phyloP scores from a whole-genome alignment of 2,329 filamentous ascomycete genomes.

The Neurospora crassa region DNA sequence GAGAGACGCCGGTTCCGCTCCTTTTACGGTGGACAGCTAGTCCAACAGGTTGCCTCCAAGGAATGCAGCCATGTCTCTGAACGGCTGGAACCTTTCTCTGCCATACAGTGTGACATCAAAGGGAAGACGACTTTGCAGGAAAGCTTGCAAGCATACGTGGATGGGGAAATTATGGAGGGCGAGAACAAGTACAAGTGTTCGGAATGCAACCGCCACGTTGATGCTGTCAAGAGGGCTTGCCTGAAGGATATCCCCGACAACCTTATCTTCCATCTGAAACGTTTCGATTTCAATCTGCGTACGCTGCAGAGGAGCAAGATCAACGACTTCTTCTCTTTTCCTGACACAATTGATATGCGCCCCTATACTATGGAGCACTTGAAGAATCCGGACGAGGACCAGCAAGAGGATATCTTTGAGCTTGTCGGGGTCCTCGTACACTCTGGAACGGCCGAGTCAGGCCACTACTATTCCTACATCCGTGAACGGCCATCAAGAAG shows the following conservation, averaged over 20 bases:
- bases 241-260: slow-evolving; percentile 89
- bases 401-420: slow-evolving; percentile 70
- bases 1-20: slow-evolving; percentile 65
- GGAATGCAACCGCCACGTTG: slow-evolving; percentile 76
- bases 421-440: slow-evolving; percentile 93
- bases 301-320: slow-evolving; percentile 82
- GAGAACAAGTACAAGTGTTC: slow-evolving; percentile 98
- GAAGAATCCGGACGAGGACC: slow-evolving; percentile 47
- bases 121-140: slow-evolving; percentile 77
- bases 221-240: slow-evolving; percentile 88
- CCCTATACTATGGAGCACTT: slow-evolving; percentile 85
- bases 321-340: slow-evolving; percentile 90
- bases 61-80: slow-evolving; percentile 93
- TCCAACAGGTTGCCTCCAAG: slow-evolving; percentile 92
- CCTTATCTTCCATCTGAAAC: slow-evolving; percentile 88
- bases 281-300: slow-evolving; percentile 72
- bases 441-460: slow-evolving; percentile 83
- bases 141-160: slow-evolving; percentile 88
- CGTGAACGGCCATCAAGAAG: slow-evolving; percentile 59
- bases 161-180: slow-evolving; percentile 93
- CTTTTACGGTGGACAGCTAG: slow-evolving; percentile 84
- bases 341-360: slow-evolving; percentile 71
- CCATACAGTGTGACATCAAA: slow-evolving; percentile 93
- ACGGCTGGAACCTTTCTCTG: slow-evolving; percentile 79
- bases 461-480: slow-evolving; percentile 96